These are phyloP conservation scores for Euphorbia pulcherrima DNA, from an alignment of 345 rosid genomes.

Conservation along the genomic window DNA sequence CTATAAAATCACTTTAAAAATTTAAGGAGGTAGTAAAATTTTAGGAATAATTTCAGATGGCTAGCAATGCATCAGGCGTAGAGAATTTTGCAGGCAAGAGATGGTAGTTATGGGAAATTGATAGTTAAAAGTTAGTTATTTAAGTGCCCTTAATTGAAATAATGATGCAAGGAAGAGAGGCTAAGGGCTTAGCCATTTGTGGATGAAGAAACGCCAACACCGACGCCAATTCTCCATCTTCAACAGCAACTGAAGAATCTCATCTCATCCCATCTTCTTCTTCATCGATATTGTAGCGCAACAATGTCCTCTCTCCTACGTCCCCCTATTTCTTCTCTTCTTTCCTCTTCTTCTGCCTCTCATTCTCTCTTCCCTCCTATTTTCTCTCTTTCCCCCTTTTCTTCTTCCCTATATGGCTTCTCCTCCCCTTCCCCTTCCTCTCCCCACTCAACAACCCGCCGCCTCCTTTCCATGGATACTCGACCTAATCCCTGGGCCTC, in stretches of 20 bases:
- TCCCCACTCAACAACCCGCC: neutral
- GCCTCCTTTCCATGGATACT: slow-evolving; percentile 36
- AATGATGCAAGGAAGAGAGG: neutral
- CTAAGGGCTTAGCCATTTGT: neutral
- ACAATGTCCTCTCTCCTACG: slow-evolving; percentile 14
- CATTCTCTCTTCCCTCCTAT: slow-evolving; percentile 34
- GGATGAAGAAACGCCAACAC: slow-evolving; percentile 16
- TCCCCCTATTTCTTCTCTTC: slow-evolving; percentile 35
- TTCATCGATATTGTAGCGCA: slow-evolving; percentile 1
- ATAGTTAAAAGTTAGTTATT: too few species aligned
- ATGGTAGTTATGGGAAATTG: too few species aligned
- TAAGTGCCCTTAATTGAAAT: too few species aligned
- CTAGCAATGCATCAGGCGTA: too few species aligned
- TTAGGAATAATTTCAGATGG: too few species aligned
- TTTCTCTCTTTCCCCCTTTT: slow-evolving; percentile 35
- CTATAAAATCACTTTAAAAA: too few species aligned
- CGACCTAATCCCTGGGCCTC: slow-evolving; percentile 26
- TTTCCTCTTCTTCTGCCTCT: slow-evolving; percentile 8
- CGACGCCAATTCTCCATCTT: slow-evolving; percentile 24
- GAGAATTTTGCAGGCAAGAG: too few species aligned
- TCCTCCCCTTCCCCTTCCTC: neutral
- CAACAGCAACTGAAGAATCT: slow-evolving; percentile 13
- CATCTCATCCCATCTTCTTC: neutral
- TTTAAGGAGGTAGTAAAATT: too few species aligned
- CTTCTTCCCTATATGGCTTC: slow-evolving; percentile 29